Evolutionary conservation across 768 basidiomycete genomes (phyloP), one percentile per base, ranked within the genome.

Genomic region (Porphyrellus cyaneotinctus): DNA sequence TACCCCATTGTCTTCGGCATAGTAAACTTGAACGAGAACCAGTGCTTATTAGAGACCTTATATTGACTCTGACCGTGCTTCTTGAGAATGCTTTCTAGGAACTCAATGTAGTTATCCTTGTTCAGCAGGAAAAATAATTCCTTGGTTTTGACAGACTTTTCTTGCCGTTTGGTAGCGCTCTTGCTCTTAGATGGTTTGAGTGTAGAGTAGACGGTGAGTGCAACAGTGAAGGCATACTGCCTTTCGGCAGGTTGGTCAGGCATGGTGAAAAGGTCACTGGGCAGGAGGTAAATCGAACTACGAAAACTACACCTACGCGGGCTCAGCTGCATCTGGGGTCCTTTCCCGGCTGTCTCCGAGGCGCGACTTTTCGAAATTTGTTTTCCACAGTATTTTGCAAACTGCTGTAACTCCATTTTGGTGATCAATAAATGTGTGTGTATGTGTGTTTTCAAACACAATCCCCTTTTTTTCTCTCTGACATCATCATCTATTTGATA

Each of bases 401-500:
- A 28, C n/a, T n/a, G n/a, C n/a, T 28, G 26, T 28, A 28, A 28
- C 9, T 28, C 26, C 26, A 37, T 47, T 36, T 52, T 32, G 12
- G 38, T 35, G 17, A 36, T 38, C 17, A 17, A 37, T 37, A 37
- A 37, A 18, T 14, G 15, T 37, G n/a, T 37, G 4, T 37, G n/a
- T n/a, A n/a, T 35, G 30, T 35, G 10, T 37, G 3, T 26, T 24
- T 41, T 41, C 23, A 26, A 41, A 14, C 17, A 41, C 14, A 45
- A 15, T 20, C 10, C n/a, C n/a, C n/a, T n/a, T n/a, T n/a, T 31
- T 11, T 41, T 47, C 12, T 41, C 39, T 45, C 36, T 47, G 32
- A 56, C 53, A 33, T 51, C 57, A 52, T 22, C 51, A 52, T 52
- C 36, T 28, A 48, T 36, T 52, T 37, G 20, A 59, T 44, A 65